Conservation (phyloP, 2,329 filamentous ascomycete genomes). For the Penicillium verrucosum region DNA sequence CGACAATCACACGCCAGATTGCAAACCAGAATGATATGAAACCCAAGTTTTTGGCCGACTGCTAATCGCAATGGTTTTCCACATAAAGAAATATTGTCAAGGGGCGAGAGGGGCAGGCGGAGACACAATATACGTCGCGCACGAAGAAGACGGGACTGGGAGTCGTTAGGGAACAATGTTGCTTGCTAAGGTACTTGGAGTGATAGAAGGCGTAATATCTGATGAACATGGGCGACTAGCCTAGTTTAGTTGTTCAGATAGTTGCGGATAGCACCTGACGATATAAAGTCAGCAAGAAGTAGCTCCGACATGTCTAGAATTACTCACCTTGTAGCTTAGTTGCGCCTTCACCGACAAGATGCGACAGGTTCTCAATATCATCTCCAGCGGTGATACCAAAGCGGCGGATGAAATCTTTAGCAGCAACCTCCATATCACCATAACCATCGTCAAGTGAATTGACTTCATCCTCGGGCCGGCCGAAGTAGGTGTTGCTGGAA, state of each 20-base stretch:
- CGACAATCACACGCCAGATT: slow-evolving; percentile 12
- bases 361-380: slow-evolving; percentile 85
- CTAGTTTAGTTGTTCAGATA: slow-evolving; percentile 51
- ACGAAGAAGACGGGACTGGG: slow-evolving; percentile 3
- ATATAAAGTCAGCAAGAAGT: slow-evolving; percentile 9
- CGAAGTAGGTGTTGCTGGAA: slow-evolving; percentile 96
- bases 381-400: slow-evolving; percentile 96
- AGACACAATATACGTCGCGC: slow-evolving; percentile 18
- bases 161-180: slow-evolving; percentile 18
- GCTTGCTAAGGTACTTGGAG: slow-evolving; percentile 21
- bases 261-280: slow-evolving; percentile 46
- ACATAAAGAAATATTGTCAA: slow-evolving; percentile 2
- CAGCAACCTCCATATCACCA: slow-evolving; percentile 85
- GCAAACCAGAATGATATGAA: slow-evolving; percentile 7
- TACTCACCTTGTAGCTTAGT: slow-evolving; percentile 70
- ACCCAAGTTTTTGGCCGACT: slow-evolving; percentile 10
- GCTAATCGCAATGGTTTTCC: slow-evolving; percentile 8
- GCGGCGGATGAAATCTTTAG: slow-evolving; percentile 91
- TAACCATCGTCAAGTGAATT: slow-evolving; percentile 68
- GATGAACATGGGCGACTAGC: slow-evolving; percentile 10
- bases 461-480: slow-evolving; percentile 79
- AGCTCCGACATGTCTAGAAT: background rate
- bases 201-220: slow-evolving; percentile 13
- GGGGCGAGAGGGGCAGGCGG: background rate
- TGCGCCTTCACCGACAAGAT: slow-evolving; percentile 80